Evolutionary conservation across 1,284 basidiomycete genomes (phyloP), one percentile per base, ranked within the genome.

Genomic region (Moesziomyces sp.): DNA sequence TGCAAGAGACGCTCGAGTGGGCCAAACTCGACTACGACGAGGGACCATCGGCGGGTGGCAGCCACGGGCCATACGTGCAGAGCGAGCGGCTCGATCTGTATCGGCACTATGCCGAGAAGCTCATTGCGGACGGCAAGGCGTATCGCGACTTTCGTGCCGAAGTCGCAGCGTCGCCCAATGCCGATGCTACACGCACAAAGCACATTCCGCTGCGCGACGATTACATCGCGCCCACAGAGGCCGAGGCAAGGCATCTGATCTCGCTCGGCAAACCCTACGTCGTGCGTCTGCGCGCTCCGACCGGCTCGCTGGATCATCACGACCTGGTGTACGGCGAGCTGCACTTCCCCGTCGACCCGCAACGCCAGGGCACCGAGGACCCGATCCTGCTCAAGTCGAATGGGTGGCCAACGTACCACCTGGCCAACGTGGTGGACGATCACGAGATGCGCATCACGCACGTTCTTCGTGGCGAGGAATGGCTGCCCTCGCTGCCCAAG

Each of bases 381-480:
- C 94, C 94, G 13, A 89, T 99, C 54, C 86, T 99, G 1, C 86
- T 98, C 72, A 99, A 99, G 85, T 91, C 91, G 0, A 95, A 99
- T 83, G 87, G 89, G 0, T 96, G 92, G 84, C 97, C 97, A 1
- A 99, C 97, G 0, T 99, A 99, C 82, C 97, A 99, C 75, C 89
- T 99, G 2, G 96, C 97, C 0, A 95, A 90, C 33, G 93, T 99
- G 0, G 93, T 97, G 0, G 97, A 99, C 74, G 97, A 99, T 85
- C 90, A 94, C 78, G 89, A 91, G 76, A 99, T 99, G 97, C 90
- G 90, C 0, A 94, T 99, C 46, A 93, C 93, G 0, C 96, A 99
- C 84, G 95, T 99, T 3, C 86, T 99, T 1, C 89, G 97, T 21
- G 97, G 97, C 45, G 96, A 98, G 91, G 96, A 99, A 88, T 99